Base-by-base conservation (phyloP, 352 stramenopile genomes). In the Globisporangium abappressorium region DNA sequence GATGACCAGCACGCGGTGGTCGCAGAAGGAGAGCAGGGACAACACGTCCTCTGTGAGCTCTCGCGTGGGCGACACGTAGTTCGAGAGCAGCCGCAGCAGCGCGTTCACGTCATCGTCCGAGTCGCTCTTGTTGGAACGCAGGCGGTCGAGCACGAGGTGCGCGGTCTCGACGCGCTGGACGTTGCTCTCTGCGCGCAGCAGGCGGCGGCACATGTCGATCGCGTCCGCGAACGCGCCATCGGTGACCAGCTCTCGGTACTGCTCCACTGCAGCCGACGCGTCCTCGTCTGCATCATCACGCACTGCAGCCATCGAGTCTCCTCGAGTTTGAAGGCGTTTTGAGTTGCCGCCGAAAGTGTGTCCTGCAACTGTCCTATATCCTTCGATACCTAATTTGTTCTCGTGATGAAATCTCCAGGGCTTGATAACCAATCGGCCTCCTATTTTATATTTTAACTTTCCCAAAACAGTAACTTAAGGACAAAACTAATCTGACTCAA, bases 1-100 rank as follows among this genome's bases (percentile, higher is more conserved):
- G 41, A 95, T 91, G 18, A 95, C 70, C 28, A 91, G 73, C 66
- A 90, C 82, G 36, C 84, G 84, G 62, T 93, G 84, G 15, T 92
- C 81, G 26, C 75, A 85, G 61, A 89, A 90, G 30, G 92, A 79
- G 24, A 95, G 72, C 68, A 95, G 69, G 41, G 84, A 77, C 12
- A 94, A 64, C 26, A 87, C 69, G 36, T 93, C 84, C 66, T 91
- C 84, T 5, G 87, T 93, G n/a, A 95, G 70, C 59, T 84, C 77
- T 26, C 78, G 73, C 46, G 84, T 92, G n/a, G 87, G 83, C 22
- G 80, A 36, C 36, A 93, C 82, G 55, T 89, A 80, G 65, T 92
- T 90, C n/a, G 79, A 72, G 20, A 95, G 70, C n/a, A 94, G 71
- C 11, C 84, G 85, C 66, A 95, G 72, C 51, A 95, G 60, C 47